phyloP scores from a whole-genome alignment of 108 stramenopile species.

The Skeletonema tropicum region DNA sequence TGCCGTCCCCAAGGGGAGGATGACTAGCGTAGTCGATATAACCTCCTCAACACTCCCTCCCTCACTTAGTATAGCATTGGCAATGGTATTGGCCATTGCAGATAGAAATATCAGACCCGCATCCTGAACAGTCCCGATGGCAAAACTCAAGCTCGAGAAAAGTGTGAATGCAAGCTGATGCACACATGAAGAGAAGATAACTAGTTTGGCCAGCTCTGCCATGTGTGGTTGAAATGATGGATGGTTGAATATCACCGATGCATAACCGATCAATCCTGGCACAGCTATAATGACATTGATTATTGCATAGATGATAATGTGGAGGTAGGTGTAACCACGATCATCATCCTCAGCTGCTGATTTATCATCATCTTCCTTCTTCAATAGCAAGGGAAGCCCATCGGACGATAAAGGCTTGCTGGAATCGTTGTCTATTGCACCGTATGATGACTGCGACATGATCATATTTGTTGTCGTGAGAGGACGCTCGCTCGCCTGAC shows the following conservation, averaged over 20 bases:
- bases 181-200: slow-evolving; percentile 78
- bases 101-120: slow-evolving; percentile 94
- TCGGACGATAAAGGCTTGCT: neutral
- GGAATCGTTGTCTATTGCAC: neutral
- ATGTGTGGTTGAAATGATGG: slow-evolving; percentile 62
- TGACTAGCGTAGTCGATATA: slow-evolving; percentile 68
- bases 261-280: slow-evolving; percentile 84
- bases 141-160: slow-evolving; percentile 83
- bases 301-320: slow-evolving; percentile 43
- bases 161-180: slow-evolving; percentile 87
- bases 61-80: slow-evolving; percentile 56
- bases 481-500: too few relatives aligned
- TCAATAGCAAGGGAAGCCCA: neutral
- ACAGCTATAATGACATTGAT: slow-evolving; percentile 79
- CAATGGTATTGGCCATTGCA: slow-evolving; percentile 86
- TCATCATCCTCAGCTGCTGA: neutral
- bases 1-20: slow-evolving; percentile 83
- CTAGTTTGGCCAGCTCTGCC: slow-evolving; percentile 77
- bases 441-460: neutral
- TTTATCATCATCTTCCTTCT: neutral
- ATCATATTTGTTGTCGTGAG: neutral
- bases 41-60: slow-evolving; percentile 67
- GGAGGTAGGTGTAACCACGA: slow-evolving; percentile 24
- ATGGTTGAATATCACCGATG: slow-evolving; percentile 87
- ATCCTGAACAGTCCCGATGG: slow-evolving; percentile 95